Evolutionary conservation across 1,284 basidiomycete species (phyloP).

Genomic region (Malassezia caprae): DNA sequence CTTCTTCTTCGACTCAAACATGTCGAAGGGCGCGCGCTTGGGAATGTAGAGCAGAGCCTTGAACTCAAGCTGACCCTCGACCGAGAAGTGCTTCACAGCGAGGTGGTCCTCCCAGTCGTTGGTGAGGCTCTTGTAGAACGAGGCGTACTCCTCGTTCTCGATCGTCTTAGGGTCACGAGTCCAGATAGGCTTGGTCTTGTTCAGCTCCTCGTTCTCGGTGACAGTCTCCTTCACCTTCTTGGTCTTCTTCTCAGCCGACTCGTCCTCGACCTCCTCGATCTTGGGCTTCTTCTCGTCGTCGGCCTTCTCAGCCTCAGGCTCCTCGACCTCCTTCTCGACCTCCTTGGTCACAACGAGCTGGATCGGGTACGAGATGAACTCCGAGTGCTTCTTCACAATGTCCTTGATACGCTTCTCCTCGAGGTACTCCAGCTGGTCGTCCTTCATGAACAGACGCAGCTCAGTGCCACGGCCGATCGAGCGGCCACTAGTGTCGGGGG

Average conservation of each 20-base stretch:
- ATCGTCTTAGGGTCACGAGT: slow-evolving; percentile 93
- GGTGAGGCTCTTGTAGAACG: slow-evolving; percentile 99
- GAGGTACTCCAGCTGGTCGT: slow-evolving; percentile 96
- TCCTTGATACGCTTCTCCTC: slow-evolving; percentile 99
- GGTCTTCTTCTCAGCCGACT: slow-evolving; percentile 57
- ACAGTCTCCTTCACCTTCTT: slow-evolving; percentile 67
- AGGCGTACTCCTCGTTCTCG: slow-evolving; percentile 77
- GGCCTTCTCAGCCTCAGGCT: slow-evolving; percentile 54
- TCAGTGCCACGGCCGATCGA: slow-evolving; percentile 88
- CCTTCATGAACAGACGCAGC: slow-evolving; percentile 91
- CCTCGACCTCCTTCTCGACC: slow-evolving; percentile 85
- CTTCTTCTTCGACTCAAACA: slow-evolving; percentile 99
- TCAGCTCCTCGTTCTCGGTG: slow-evolving; percentile 85
- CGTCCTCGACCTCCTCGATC: slow-evolving; percentile 70
- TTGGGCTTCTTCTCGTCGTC: slow-evolving; percentile 63
- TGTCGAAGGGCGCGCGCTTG: slow-evolving; percentile 81
- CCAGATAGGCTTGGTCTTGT: slow-evolving; percentile 99
- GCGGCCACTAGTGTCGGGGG: slow-evolving; percentile 77
- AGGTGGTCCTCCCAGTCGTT: slow-evolving; percentile 99
- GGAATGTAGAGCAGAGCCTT: slow-evolving; percentile 89
- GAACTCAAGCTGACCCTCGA: slow-evolving; percentile 98
- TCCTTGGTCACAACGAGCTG: slow-evolving; percentile 98
- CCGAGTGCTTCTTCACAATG: slow-evolving; percentile 99
- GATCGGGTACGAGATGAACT: slow-evolving; percentile 99
- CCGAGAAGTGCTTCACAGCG: slow-evolving; percentile 99